Evolutionary conservation across 2,329 filamentous ascomycete genomes (phyloP), one percentile per base, ranked within the genome.

Genomic region (Diplocarpon mali): DNA sequence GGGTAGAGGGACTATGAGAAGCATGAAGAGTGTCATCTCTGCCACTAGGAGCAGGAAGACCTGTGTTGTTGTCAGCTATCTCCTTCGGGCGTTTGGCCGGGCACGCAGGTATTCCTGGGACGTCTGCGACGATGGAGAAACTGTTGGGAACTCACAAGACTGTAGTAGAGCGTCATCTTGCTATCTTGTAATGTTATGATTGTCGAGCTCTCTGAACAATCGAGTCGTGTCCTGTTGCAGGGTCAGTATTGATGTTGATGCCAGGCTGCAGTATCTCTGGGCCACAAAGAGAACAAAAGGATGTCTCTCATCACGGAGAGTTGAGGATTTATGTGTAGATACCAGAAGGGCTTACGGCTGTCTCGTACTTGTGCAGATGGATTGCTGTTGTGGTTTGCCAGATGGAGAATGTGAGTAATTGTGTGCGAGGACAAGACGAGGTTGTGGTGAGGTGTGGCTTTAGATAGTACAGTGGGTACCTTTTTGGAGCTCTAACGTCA

Each of bases 1-100:
- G 37, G 92, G 92, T 58, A 96, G 76, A 17, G 92, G 92, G 45
- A 98, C 64, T 67, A 90, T 79, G 59, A 90, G 73, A 55, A 84
- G 69, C 72, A 85, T 76, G 69, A 89, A 88, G 58, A 93, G 69
- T 50, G 69, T 69, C 83, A 92, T 90, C 78, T 92, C 85, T 59
- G 79, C 72, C 67, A 92, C 78, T 59, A 92, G 72, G 59, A 90
- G 77, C 64, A 84, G 66, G 69, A 93, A 93, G 60, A 92, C 85
- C 86, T 92, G 37, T 31, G 34, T 3, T 16, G 4, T 16, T 50
- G 42, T 58, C 49, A 54, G 51, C 38, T 28, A 15, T 31, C 5
- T 20, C 15, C 31, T 29, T 16, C n/a, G 5, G 12, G 2, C n/a
- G 13, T 10, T 11, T 13, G 30, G 10, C 14, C 40, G 37, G 17